A percentile compares a stretch with the other conserved stretches of the same genome.
phyloP scores from a whole-genome alignment of 169 alveolate species.

The Theileria sp. region DNA sequence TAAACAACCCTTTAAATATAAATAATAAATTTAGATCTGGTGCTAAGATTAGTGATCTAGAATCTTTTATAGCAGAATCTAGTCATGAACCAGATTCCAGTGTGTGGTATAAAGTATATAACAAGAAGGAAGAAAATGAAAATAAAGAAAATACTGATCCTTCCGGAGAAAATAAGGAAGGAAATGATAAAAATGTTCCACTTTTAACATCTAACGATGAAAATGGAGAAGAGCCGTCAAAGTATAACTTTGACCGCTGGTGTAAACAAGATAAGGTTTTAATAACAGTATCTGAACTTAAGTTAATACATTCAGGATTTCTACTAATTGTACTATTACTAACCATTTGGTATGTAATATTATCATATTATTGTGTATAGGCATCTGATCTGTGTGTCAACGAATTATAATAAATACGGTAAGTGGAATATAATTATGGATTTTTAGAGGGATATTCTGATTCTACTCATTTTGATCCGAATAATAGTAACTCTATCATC shows the following conservation, averaged over 20 bases:
- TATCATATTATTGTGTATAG: not conserved
- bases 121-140: not conserved
- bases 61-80: not conserved
- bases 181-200: not conserved
- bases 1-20: not conserved
- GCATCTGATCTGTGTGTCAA: slow-evolving; percentile 27
- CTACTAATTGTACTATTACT: slow-evolving; percentile 18
- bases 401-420: slow-evolving; percentile 22
- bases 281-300: slow-evolving; percentile 30
- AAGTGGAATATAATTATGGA: not conserved
- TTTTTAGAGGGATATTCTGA: slow-evolving; percentile 32
- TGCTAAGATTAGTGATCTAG: not conserved
- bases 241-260: slow-evolving; percentile 15
- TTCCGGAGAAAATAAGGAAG: slow-evolving; percentile 7
- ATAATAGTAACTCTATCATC: not conserved
- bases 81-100: not conserved
- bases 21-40: not conserved
- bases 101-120: slow-evolving; percentile 10
- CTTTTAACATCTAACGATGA: not conserved
- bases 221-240: slow-evolving; percentile 8
- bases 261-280: slow-evolving; percentile 23
- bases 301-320: slow-evolving; percentile 22
- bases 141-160: not conserved
- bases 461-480: not conserved
- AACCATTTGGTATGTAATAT: slow-evolving; percentile 32